A percentile compares a stretch with the other conserved stretches of the same genome.
Evolutionary conservation across 2,329 filamentous ascomycete genomes (phyloP).

Genomic region (Colletotrichum lindemuthianum): DNA sequence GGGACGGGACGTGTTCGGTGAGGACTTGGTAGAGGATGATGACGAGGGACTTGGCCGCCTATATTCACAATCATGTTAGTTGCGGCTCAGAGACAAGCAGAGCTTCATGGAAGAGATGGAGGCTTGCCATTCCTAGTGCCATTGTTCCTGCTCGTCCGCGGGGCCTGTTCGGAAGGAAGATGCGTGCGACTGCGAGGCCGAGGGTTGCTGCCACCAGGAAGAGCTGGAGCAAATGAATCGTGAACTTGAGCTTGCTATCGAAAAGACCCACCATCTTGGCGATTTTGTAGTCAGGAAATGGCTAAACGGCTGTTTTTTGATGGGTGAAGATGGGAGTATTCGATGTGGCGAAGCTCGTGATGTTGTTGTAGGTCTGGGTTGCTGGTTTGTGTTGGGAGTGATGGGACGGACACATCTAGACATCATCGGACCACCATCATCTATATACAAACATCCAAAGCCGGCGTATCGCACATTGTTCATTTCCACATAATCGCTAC

Average conservation of each 20-base stretch:
- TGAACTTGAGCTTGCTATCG: constrained; percentile 25
- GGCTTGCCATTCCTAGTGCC: constrained; percentile 27
- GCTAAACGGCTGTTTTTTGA: no score
- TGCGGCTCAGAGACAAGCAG: not conserved
- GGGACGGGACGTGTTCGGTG: constrained; percentile 45
- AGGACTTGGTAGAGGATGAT: constrained; percentile 53
- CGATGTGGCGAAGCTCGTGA: not conserved
- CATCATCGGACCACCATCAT: not conserved
- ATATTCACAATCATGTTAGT: not conserved
- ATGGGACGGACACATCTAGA: not conserved
- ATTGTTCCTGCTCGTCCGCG: constrained; percentile 26
- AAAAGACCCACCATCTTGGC: constrained; percentile 9
- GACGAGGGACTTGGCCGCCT: constrained; percentile 51
- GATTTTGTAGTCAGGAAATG: not conserved
- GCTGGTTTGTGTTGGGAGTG: not conserved
- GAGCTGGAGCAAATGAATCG: constrained; percentile 32
- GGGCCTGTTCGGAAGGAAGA: constrained; percentile 20
- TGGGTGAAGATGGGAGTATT: not conserved
- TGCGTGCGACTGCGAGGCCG: constrained; percentile 24
- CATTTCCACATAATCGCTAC: constrained; percentile 6
- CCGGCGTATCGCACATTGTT: not conserved
- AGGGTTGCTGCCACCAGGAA: constrained; percentile 19
- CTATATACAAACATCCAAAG: constrained; percentile 17
- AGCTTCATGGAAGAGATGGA: no score
- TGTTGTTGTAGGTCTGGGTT: not conserved